These are phyloP conservation scores for Pezicula radicicola DNA, from an alignment of 2,329 filamentous ascomycete genomes.

Conservation along the genomic window DNA sequence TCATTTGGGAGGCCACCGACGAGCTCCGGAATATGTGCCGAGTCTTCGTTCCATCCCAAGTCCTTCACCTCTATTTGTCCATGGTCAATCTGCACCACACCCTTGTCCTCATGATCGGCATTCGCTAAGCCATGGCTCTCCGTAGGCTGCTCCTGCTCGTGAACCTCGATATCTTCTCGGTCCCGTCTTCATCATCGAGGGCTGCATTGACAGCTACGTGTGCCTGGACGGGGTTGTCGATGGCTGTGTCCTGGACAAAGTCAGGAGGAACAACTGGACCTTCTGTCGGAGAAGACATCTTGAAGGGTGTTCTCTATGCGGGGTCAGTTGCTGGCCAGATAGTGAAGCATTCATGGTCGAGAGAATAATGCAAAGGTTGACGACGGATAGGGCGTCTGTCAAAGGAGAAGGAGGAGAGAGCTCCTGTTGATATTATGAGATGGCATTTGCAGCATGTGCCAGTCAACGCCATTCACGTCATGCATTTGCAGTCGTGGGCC, in stretches of 20 bases:
- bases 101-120: slow-evolving; percentile 35
- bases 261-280: neutral
- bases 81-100: slow-evolving; percentile 37
- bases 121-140: slow-evolving; percentile 39
- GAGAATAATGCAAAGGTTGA: too few relatives aligned
- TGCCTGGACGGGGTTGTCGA: neutral
- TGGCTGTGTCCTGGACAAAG: too few relatives aligned
- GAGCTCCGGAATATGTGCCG: slow-evolving; percentile 49
- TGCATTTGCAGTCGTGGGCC: too few relatives aligned
- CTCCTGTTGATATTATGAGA: too few relatives aligned
- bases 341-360: too few relatives aligned
- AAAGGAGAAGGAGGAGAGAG: too few relatives aligned
- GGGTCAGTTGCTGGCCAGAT: too few relatives aligned
- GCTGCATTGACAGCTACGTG: neutral
- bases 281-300: neutral
- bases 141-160: slow-evolving; percentile 26
- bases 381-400: too few relatives aligned
- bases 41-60: slow-evolving; percentile 54
- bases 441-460: too few relatives aligned
- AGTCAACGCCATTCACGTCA: too few relatives aligned
- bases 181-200: neutral
- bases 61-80: slow-evolving; percentile 45
- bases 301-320: neutral
- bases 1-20: slow-evolving; percentile 61
- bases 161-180: slow-evolving; percentile 1